Percentiles rank a stretch among this genome's conserved stretches.
phyloP scores from a whole-genome alignment of 2,329 filamentous ascomycete species.

The Colletotrichum siamense region DNA sequence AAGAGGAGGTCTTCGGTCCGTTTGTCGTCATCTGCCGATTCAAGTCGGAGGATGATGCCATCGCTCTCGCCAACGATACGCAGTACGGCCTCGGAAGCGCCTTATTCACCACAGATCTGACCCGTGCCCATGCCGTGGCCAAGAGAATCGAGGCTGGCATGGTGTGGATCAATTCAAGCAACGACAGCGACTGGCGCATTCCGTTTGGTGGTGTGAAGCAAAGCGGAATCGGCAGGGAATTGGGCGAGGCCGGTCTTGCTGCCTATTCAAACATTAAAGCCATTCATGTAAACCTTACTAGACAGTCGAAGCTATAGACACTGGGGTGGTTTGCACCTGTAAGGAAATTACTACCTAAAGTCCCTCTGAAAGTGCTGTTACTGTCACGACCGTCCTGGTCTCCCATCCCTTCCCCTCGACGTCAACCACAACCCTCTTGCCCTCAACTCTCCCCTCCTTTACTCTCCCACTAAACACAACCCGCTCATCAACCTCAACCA shows the following conservation, averaged over 20 bases:
- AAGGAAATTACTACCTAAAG: not conserved
- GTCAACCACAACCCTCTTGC: not conserved
- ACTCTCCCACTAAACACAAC: constrained; percentile 16
- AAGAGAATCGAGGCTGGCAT: constrained; percentile 61
- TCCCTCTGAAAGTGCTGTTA: not conserved
- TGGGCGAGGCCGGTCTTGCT: constrained; percentile 51
- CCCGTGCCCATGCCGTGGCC: constrained; percentile 44
- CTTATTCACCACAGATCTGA: constrained; percentile 62
- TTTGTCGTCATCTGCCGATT: constrained; percentile 31
- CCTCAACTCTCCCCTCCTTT: not conserved
- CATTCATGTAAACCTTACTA: constrained; percentile 45
- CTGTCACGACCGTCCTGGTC: not conserved
- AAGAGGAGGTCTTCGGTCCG: constrained; percentile 41
- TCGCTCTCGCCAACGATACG: constrained; percentile 45
- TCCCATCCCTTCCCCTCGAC: constrained; percentile 1
- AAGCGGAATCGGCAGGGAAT: constrained; percentile 48
- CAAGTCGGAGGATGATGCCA: constrained; percentile 34
- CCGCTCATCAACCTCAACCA: constrained; percentile 24
- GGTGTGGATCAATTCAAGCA: constrained; percentile 45
- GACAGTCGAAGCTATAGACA: not conserved
- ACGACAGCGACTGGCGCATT: constrained; percentile 28
- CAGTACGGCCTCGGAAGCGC: constrained; percentile 62
- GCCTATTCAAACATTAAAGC: constrained; percentile 50
- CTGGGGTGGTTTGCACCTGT: not conserved
- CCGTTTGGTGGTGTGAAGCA: constrained; percentile 58